Percentiles rank a stretch among this genome's conserved stretches.
Conservation (phyloP, 208 protist species). For the Acanthamoeba triangularis region DNA sequence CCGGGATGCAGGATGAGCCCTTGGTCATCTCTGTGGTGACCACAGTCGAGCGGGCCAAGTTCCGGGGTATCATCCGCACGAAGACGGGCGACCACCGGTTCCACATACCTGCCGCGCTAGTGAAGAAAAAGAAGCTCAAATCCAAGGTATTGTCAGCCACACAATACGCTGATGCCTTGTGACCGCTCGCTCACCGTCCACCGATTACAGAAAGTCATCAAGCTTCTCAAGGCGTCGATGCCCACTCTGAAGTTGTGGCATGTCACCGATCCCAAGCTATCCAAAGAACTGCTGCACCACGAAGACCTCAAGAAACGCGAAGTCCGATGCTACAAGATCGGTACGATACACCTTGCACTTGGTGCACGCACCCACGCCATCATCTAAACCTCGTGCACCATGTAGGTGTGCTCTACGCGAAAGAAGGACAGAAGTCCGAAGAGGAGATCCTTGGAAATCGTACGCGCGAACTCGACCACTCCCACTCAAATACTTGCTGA, state of each 20-base stretch:
- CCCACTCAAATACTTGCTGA: background rate
- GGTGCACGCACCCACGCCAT: background rate
- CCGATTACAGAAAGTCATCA: constrained; percentile 28
- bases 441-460: constrained; percentile 49
- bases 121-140: constrained; percentile 20
- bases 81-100: constrained; percentile 22
- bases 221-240: background rate
- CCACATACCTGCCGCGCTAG: constrained; percentile 8
- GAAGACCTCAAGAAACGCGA: constrained; percentile 35
- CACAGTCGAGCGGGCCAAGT: background rate
- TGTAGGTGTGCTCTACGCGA: constrained; percentile 25
- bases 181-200: background rate
- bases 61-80: constrained; percentile 16
- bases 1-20: background rate
- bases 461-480: background rate
- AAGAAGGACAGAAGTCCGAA: constrained; percentile 23
- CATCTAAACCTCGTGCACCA: background rate
- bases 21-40: constrained; percentile 14
- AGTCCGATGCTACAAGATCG: constrained; percentile 28
- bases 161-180: background rate
- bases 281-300: background rate
- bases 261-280: background rate
- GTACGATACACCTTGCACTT: background rate
- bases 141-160: background rate
- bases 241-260: background rate